Evolutionary conservation across 345 rosid genomes (phyloP).

Genomic region (Eucalyptus erythrocorys): DNA sequence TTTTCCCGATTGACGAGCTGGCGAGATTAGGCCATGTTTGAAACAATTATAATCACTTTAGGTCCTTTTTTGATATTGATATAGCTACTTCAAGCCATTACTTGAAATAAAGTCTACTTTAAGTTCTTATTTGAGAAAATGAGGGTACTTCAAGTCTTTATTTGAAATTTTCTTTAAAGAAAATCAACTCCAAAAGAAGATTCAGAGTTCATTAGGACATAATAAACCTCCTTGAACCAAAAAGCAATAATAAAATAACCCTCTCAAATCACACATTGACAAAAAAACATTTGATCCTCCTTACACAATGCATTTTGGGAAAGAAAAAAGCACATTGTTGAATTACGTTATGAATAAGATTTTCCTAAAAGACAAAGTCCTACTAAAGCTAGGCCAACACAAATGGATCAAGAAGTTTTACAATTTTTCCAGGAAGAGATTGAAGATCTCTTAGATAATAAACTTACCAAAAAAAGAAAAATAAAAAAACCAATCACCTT

Average conservation of each 20-base stretch:
- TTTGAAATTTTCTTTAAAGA: too few species aligned
- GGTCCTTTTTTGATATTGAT: too few species aligned
- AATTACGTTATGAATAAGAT: neutral
- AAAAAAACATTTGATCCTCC: neutral
- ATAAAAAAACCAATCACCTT: neutral
- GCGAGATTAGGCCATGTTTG: rapidly evolving
- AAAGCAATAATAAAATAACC: too few species aligned
- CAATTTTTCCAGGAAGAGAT: neutral
- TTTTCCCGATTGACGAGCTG: rapidly evolving
- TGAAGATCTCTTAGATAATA: neutral
- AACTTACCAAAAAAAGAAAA: too few species aligned
- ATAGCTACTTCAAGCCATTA: too few species aligned
- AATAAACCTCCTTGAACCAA: neutral
- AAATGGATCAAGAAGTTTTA: neutral
- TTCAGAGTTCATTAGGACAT: rapidly evolving
- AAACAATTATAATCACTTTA: too few species aligned
- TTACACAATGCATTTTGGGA: neutral
- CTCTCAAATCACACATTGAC: neutral
- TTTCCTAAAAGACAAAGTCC: neutral
- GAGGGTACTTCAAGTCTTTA: too few species aligned
- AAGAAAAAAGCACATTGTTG: neutral
- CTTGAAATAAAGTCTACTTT: too few species aligned
- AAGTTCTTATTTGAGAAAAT: too few species aligned
- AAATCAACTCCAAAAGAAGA: neutral
- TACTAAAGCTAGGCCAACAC: neutral